phyloP scores from a whole-genome alignment of 192 early-diverging fungal genomes.

The Chytriomyces sp. region DNA sequence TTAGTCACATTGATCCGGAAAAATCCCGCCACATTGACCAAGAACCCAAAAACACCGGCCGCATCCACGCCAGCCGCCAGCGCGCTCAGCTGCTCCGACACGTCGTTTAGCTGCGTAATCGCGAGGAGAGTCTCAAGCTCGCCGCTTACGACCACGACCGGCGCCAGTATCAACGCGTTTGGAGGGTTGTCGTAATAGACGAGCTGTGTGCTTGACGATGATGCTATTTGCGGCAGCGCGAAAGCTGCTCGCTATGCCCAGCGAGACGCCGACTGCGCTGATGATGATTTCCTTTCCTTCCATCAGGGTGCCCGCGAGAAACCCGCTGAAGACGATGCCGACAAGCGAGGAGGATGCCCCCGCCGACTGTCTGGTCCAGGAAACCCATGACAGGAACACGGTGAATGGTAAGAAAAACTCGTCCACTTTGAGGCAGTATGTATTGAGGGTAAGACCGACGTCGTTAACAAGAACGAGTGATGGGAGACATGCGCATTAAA shows the following conservation, averaged over 20 bases:
- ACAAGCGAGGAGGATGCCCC: conserved; percentile 14
- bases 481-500: conserved; percentile 36
- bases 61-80: not conserved
- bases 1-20: conserved; percentile 66
- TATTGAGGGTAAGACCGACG: conserved; percentile 59
- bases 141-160: conserved; percentile 51
- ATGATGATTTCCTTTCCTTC: conserved; percentile 10
- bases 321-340: conserved; percentile 52
- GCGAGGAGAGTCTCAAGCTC: conserved; percentile 29
- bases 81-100: not conserved
- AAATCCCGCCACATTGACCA: conserved; percentile 65
- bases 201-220: conserved; percentile 60
- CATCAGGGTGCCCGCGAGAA: conserved; percentile 52
- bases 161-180: conserved; percentile 40
- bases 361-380: not conserved
- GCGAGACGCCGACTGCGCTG: conserved; percentile 38
- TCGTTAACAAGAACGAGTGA: conserved; percentile 57
- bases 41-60: conserved; percentile 57
- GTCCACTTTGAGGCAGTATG: conserved; percentile 59
- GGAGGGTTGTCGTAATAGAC: conserved; percentile 66
- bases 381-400: conserved; percentile 35
- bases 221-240: conserved; percentile 63
- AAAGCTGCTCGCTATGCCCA: conserved; percentile 53
- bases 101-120: too few species aligned
- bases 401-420: conserved; percentile 63